These are phyloP conservation scores for Mortierella polycephala DNA, from an alignment of 371 early-diverging fungal species.

Conservation along the genomic window DNA sequence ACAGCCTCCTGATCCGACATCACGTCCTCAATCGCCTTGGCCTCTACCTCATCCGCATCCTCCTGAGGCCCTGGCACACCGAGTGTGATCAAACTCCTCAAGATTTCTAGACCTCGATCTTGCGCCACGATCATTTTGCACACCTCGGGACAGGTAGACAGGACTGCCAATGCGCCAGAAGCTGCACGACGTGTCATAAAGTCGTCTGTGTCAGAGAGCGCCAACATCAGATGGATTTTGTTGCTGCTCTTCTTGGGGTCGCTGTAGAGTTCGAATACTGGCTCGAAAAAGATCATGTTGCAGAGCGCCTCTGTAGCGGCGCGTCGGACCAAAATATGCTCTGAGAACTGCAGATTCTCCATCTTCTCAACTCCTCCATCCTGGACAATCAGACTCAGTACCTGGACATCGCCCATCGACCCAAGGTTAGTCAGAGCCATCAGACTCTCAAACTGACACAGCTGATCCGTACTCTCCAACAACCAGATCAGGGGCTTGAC, in stretches of 20 bases:
- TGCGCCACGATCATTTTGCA: conserved; percentile 66
- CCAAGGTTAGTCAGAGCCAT: conserved; percentile 95
- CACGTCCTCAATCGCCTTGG: conserved; percentile 64
- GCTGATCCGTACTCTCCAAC: conserved; percentile 63
- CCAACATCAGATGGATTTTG: conserved; percentile 80
- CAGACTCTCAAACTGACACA: conserved; percentile 90
- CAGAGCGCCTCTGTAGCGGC: conserved; percentile 94
- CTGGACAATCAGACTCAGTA: conserved; percentile 60
- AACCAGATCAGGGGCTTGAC: conserved; percentile 71
- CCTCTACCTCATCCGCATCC: conserved; percentile 46
- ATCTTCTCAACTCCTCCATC: conserved; percentile 74
- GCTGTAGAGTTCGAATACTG: conserved; percentile 82
- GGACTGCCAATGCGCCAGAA: conserved; percentile 88
- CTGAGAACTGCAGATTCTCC: conserved; percentile 84
- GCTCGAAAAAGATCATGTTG: conserved; percentile 89
- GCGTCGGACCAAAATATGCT: conserved; percentile 84
- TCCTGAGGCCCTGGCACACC: conserved; percentile 23
- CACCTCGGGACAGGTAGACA: conserved; percentile 68
- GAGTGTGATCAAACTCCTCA: conserved; percentile 58
- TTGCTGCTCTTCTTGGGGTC: conserved; percentile 58
- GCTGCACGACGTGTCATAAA: conserved; percentile 87
- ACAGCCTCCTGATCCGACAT: conserved; percentile 69
- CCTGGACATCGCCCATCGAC: conserved; percentile 62
- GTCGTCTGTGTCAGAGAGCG: conserved; percentile 89
- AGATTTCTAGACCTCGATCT: conserved; percentile 66